These are phyloP conservation scores for Mrakia blollopis DNA, from an alignment of 768 basidiomycete species.

Conservation along the genomic window DNA sequence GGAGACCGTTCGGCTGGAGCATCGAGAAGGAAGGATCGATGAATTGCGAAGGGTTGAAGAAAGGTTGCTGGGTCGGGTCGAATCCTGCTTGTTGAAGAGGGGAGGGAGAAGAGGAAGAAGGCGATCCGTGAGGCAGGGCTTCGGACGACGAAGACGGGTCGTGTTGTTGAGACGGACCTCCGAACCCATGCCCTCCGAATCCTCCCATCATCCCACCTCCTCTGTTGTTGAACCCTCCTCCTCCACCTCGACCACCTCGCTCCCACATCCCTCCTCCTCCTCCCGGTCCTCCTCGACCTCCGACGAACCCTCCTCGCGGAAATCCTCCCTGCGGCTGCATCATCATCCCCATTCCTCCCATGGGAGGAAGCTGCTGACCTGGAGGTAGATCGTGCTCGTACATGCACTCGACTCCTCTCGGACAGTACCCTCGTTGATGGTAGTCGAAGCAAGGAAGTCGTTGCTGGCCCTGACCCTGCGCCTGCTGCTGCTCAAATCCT, in stretches of 20 bases:
- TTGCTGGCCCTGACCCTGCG: neutral
- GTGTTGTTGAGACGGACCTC: slow-evolving; percentile 47
- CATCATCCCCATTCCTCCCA: slow-evolving; percentile 37
- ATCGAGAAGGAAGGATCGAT: slow-evolving; percentile 7
- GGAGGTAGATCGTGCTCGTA: slow-evolving; percentile 69
- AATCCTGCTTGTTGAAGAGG: neutral
- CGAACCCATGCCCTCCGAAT: slow-evolving; percentile 46
- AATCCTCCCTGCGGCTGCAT: slow-evolving; percentile 25
- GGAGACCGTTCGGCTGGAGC: slow-evolving; percentile 28
- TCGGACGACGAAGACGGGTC: neutral
- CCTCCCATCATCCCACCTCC: no score
- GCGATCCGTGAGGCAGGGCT: neutral
- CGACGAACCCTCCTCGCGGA: slow-evolving; percentile 34
- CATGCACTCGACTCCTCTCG: slow-evolving; percentile 80
- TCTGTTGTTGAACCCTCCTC: slow-evolving; percentile 38
- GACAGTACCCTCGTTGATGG: slow-evolving; percentile 77
- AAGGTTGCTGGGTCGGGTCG: neutral
- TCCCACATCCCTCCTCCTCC: slow-evolving; percentile 39
- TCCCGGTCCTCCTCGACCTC: slow-evolving; percentile 47
- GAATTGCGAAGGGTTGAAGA: neutral
- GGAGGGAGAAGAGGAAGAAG: neutral
- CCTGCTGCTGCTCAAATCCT: neutral
- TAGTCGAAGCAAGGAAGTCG: slow-evolving; percentile 22
- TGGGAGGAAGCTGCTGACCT: slow-evolving; percentile 16
- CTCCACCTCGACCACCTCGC: slow-evolving; percentile 45